Evolutionary conservation across 1,284 basidiomycete genomes (phyloP), one percentile per base, ranked within the genome.

Genomic region (Cerioporus squamosus): DNA sequence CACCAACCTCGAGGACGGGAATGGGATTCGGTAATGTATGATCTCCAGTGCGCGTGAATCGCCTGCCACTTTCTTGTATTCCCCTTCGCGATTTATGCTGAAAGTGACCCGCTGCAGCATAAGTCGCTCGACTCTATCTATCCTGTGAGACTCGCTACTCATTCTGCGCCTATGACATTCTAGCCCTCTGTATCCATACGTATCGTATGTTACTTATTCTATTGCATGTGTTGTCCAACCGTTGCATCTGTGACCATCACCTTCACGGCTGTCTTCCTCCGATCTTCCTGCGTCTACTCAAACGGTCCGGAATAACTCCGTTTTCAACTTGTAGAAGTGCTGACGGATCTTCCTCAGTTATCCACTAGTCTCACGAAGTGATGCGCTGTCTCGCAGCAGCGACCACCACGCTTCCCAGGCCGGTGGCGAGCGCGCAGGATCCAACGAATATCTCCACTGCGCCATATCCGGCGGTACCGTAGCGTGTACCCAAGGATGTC

Each of bases 361-460:
- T 36, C 33, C 33, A 3, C 33, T 14, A 12, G 14, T 6, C 14
- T 43, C 23, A 59, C 7, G 53, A 23, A 5, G 50, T 20, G 33
- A 57, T 20, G 2, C 55, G 42, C 46, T 53, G 59, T 39, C 63
- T 61, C 12, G 65, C 53, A 18, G 59, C 57, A 2, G 67, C 67
- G 3, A 69, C 60, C 24, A 68, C 43, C n/a, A 65, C 50, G 53
- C 68, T 69, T 7, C 60, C 57, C 12, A 68, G 18, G 5, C 65
- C 64, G 2, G 66, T 64, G 12, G 61, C 66, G 2, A 68, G 52
- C 9, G 68, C 68, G 40, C 66, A 68, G 2, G 63, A 62, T 2
- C 70, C 70, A 9, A 71, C 70, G 57, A 71, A 71, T n/a, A 71
- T 64, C 59, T 71, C 68, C 26, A 71, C 61, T 2, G 63, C 59